Evolutionary conservation across 192 early-diverging fungal genomes (phyloP).

Genomic region (Linnemannia hyalina): DNA sequence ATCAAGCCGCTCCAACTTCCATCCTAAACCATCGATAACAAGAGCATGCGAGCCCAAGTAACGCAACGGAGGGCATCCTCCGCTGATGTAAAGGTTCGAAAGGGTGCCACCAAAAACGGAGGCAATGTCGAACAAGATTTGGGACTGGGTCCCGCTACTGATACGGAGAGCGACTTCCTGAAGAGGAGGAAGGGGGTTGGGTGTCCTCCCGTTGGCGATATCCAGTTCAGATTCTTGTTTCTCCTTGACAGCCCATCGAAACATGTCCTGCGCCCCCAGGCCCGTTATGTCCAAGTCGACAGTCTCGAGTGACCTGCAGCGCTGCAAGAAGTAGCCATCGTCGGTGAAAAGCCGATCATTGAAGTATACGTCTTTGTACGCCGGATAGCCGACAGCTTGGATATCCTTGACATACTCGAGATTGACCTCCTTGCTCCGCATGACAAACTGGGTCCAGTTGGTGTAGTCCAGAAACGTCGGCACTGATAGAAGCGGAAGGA

Average conservation of each 20-base stretch:
- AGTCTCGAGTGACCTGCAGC: background rate
- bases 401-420: background rate
- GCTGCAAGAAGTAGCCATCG: background rate
- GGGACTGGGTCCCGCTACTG: background rate
- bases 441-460: background rate
- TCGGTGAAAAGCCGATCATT: background rate
- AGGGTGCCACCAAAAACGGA: background rate
- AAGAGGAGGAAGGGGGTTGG: background rate
- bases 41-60: background rate
- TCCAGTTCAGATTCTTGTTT: background rate
- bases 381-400: background rate
- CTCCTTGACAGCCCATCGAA: background rate
- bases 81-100: background rate
- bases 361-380: background rate
- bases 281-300: background rate
- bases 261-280: background rate
- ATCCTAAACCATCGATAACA: background rate
- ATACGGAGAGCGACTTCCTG: background rate
- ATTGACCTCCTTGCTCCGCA: background rate
- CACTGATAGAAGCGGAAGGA: background rate
- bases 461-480: background rate
- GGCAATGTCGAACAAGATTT: background rate
- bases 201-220: background rate
- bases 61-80: too few species aligned
- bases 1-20: background rate